These are phyloP conservation scores for Brassica nigra DNA, from an alignment of 345 rosid genomes.

Conservation along the genomic window DNA sequence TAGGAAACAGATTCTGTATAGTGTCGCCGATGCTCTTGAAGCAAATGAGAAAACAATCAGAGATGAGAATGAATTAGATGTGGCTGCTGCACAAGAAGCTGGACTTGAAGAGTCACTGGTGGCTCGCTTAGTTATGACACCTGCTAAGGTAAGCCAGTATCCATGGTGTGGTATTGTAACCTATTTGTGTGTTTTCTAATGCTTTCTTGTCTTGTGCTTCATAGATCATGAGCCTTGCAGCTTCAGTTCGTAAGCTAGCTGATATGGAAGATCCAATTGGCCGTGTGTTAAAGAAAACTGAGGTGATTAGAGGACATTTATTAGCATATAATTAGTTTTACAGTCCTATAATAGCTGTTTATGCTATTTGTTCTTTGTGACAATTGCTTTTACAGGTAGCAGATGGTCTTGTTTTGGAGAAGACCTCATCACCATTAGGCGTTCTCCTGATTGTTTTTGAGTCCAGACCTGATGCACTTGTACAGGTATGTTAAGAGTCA, in stretches of 20 bases:
- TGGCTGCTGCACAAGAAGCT: slow-evolving; percentile 66
- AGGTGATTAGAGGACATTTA: slow-evolving; percentile 52
- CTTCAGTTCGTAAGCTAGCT: slow-evolving; percentile 80
- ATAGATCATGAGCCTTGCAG: slow-evolving; percentile 82
- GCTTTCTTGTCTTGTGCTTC: slow-evolving; percentile 14
- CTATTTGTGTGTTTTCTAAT: neutral
- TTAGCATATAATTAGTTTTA: slow-evolving; percentile 3
- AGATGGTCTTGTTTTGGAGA: slow-evolving; percentile 90
- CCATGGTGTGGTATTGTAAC: neutral
- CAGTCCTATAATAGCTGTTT: neutral
- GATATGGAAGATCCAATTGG: slow-evolving; percentile 97
- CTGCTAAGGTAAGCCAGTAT: slow-evolving; percentile 65
- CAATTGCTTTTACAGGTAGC: slow-evolving; percentile 62
- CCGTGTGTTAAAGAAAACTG: slow-evolving; percentile 72
- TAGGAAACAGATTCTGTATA: slow-evolving; percentile 68
- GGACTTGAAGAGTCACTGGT: slow-evolving; percentile 78
- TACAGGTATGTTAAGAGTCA: slow-evolving; percentile 62
- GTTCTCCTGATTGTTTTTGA: slow-evolving; percentile 96
- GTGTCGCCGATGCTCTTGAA: slow-evolving; percentile 80
- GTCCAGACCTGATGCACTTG: slow-evolving; percentile 95
- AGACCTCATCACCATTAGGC: slow-evolving; percentile 94
- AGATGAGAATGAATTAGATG: slow-evolving; percentile 78
- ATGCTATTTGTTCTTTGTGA: slow-evolving; percentile 24
- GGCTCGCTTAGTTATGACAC: slow-evolving; percentile 74
- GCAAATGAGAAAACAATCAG: slow-evolving; percentile 67